A percentile compares a stretch with the other conserved stretches of the same genome.
Evolutionary conservation across 139 green algal genomes (phyloP).

Genomic region (Closterium sp.): DNA sequence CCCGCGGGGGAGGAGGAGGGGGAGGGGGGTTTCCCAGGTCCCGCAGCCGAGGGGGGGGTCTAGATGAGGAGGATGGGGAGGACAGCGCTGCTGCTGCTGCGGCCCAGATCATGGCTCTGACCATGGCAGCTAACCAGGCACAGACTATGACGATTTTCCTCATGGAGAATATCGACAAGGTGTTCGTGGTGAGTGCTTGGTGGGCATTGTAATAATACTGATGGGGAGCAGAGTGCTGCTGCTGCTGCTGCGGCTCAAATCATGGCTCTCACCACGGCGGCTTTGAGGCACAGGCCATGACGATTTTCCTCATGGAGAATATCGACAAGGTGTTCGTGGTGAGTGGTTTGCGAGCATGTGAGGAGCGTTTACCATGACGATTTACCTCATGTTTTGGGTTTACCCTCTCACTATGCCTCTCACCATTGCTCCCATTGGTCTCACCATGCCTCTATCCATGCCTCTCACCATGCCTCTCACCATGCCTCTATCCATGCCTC

Average conservation of each 20-base stretch:
- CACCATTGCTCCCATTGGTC: too few species aligned
- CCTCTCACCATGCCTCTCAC: too few species aligned
- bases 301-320: neutral
- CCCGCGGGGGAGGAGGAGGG: too few species aligned
- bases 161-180: conserved; percentile 7
- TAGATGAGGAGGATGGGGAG: neutral
- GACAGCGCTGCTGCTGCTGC: neutral
- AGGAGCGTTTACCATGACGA: neutral
- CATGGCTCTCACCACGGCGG: conserved; percentile 19
- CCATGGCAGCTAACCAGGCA: conserved; percentile 20
- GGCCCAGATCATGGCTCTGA: conserved; percentile 22
- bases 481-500: too few species aligned
- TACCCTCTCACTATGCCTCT: too few species aligned
- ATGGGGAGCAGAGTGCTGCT: neutral
- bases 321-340: conserved; percentile 5
- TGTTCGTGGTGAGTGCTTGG: conserved; percentile 26
- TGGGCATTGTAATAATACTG: neutral
- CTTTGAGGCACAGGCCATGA: neutral
- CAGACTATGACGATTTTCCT: conserved; percentile 15
- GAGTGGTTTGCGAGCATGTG: conserved; percentile 5
- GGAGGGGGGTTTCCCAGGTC: too few species aligned
- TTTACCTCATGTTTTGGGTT: neutral
- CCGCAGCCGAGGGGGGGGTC: too few species aligned
- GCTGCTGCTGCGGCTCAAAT: neutral
- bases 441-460: too few species aligned